These are phyloP conservation scores for Novymonas esmeraldas DNA, from an alignment of 208 protist species.

Conservation along the genomic window DNA sequence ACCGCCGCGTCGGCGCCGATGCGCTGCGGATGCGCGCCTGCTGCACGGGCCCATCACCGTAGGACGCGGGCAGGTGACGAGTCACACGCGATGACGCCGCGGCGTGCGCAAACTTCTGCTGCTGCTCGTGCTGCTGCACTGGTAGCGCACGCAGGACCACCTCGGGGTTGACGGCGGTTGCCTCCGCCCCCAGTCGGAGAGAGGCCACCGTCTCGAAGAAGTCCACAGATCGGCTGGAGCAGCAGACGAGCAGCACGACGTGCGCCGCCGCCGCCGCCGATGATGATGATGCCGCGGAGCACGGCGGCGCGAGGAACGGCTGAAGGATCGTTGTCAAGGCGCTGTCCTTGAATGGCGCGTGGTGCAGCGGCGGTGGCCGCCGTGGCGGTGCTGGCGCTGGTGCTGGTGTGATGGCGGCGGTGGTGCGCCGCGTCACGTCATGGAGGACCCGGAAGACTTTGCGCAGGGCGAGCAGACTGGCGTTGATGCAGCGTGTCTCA, in stretches of 20 bases:
- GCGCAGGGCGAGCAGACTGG: constrained; percentile 77
- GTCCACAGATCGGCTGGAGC: constrained; percentile 54
- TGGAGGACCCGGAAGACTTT: constrained; percentile 74
- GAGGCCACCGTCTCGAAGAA: constrained; percentile 78
- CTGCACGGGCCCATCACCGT: neutral
- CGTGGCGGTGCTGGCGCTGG: neutral
- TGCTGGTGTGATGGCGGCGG: neutral
- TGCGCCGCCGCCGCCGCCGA: constrained; percentile 8
- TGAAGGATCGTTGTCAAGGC: constrained; percentile 67
- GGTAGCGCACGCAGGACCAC: constrained; percentile 39
- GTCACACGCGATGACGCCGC: neutral
- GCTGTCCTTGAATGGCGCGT: constrained; percentile 76
- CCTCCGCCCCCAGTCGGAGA: constrained; percentile 74
- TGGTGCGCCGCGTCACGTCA: constrained; percentile 2
- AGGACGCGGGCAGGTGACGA: neutral
- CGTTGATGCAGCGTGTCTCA: constrained; percentile 80
- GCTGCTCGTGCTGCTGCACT: constrained; percentile 22
- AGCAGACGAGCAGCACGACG: constrained; percentile 59
- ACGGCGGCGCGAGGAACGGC: constrained; percentile 50
- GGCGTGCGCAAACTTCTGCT: constrained; percentile 1
- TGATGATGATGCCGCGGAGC: constrained; percentile 13
- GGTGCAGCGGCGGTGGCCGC: constrained; percentile 33
- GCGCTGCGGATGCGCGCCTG: constrained; percentile 22
- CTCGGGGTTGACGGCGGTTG: constrained; percentile 41
- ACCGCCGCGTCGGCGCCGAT: constrained; percentile 19